Conservation (phyloP, 2,329 filamentous ascomycete genomes). For the Penicillium italicum region DNA sequence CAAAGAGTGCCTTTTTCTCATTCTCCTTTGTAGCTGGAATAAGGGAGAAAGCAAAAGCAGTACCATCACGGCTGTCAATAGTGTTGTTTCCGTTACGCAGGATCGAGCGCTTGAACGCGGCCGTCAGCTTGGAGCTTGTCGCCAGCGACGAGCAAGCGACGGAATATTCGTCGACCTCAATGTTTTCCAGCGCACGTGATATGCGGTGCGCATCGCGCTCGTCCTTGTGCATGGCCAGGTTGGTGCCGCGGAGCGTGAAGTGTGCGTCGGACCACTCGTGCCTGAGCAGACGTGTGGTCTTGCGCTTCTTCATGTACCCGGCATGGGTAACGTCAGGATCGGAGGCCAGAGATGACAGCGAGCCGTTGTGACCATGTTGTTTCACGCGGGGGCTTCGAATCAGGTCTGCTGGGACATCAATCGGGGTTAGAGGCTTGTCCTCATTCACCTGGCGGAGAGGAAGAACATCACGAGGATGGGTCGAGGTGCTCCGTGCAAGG, state of each 20-base stretch:
- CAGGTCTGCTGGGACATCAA: neutral
- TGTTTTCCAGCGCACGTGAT: constrained; percentile 27
- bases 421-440: neutral
- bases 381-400: neutral
- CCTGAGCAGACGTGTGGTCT: neutral
- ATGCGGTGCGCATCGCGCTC: constrained; percentile 20
- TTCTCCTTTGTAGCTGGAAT: constrained; percentile 43
- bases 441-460: neutral
- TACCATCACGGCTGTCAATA: constrained; percentile 26
- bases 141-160: constrained; percentile 66
- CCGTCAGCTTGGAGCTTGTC: constrained; percentile 74
- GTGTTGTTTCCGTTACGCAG: constrained; percentile 64
- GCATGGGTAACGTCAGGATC: neutral
- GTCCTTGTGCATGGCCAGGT: constrained; percentile 46
- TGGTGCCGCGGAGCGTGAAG: constrained; percentile 58
- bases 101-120: constrained; percentile 69
- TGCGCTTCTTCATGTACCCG: neutral
- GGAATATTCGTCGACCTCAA: constrained; percentile 25
- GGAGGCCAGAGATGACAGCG: neutral
- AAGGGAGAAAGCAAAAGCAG: constrained; percentile 43
- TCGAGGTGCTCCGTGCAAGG: neutral
- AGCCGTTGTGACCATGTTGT: neutral
- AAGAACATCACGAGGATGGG: neutral
- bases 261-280: neutral
- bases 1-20: constrained; percentile 38